Conservation (phyloP, 1,284 basidiomycete species). For the Leccinum fuscescens region DNA sequence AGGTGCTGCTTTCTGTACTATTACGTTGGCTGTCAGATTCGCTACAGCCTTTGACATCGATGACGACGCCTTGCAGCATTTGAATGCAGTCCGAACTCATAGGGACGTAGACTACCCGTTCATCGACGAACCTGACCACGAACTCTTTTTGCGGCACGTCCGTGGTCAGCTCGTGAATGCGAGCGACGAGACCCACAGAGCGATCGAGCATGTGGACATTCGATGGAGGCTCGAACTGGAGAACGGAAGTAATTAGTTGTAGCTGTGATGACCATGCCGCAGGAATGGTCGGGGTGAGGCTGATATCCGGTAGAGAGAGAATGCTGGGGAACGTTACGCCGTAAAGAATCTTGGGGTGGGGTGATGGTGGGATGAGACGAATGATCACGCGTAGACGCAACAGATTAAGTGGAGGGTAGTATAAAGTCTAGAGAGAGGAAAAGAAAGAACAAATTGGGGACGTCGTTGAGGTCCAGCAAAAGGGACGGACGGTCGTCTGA, state of each 20-base stretch:
- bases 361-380: conserved; percentile 54
- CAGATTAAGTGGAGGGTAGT: conserved; percentile 27
- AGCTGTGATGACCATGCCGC: conserved; percentile 57
- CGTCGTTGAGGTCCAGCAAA: conserved; percentile 34
- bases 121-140: conserved; percentile 57
- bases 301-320: conserved; percentile 45
- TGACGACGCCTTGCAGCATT: conserved; percentile 48
- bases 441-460: conserved; percentile 2
- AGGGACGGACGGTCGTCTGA: conserved; percentile 16
- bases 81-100: conserved; percentile 42
- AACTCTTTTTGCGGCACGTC: conserved; percentile 49
- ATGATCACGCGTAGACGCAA: conserved; percentile 50
- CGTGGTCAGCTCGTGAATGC: conserved; percentile 60
- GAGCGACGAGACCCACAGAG: conserved; percentile 53
- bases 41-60: conserved; percentile 49
- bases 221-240: conserved; percentile 58
- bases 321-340: conserved; percentile 56
- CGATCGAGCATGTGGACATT: conserved; percentile 64
- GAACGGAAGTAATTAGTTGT: conserved; percentile 43
- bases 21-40: conserved; percentile 32
- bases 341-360: conserved; percentile 70
- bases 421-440: conserved; percentile 20
- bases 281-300: conserved; percentile 43
- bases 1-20: conserved; percentile 37
- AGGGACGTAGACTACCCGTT: conserved; percentile 47